phyloP scores from a whole-genome alignment of 2,329 filamentous ascomycete species.

The Neofusicoccum parvum region DNA sequence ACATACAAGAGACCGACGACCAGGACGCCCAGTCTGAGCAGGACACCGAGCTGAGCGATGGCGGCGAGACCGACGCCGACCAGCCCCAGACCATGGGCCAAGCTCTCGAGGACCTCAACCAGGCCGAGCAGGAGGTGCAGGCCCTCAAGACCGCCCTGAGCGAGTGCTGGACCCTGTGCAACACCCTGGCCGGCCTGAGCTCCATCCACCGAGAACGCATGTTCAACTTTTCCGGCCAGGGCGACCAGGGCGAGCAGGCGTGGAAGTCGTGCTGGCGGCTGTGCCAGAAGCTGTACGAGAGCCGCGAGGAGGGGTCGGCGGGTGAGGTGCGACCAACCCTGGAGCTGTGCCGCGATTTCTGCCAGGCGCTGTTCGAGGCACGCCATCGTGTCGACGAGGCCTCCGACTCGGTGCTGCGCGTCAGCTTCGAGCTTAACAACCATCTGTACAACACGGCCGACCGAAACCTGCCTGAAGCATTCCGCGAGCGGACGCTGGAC shows the following conservation, averaged over 20 bases:
- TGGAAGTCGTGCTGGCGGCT: conserved; percentile 95
- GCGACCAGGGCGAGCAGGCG: conserved; percentile 79
- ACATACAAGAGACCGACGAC: conserved; percentile 51
- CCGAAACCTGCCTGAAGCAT: conserved; percentile 78
- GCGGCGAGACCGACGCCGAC: conserved; percentile 30
- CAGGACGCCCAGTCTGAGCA: conserved; percentile 27
- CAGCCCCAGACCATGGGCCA: conserved; percentile 48
- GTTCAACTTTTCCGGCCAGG: conserved; percentile 73
- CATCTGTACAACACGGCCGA: conserved; percentile 94
- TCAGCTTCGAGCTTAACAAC: conserved; percentile 94
- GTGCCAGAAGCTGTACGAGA: conserved; percentile 86
- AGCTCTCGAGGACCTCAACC: conserved; percentile 59
- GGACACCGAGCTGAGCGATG: conserved; percentile 18
- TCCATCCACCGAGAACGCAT: conserved; percentile 79
- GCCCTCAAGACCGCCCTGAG: conserved; percentile 76
- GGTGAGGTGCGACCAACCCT: conserved; percentile 73
- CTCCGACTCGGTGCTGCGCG: conserved; percentile 82
- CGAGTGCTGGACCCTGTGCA: conserved; percentile 93
- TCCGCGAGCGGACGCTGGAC: conserved; percentile 85
- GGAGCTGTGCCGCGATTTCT: conserved; percentile 89
- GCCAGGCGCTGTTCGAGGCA: conserved; percentile 86
- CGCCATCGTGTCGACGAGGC: conserved; percentile 75
- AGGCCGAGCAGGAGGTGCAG: conserved; percentile 63
- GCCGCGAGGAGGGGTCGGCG: conserved; percentile 69
- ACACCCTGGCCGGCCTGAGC: conserved; percentile 82